Evolutionary conservation across 805 yeast species (phyloP).

Genomic region (Candida suzukii): DNA sequence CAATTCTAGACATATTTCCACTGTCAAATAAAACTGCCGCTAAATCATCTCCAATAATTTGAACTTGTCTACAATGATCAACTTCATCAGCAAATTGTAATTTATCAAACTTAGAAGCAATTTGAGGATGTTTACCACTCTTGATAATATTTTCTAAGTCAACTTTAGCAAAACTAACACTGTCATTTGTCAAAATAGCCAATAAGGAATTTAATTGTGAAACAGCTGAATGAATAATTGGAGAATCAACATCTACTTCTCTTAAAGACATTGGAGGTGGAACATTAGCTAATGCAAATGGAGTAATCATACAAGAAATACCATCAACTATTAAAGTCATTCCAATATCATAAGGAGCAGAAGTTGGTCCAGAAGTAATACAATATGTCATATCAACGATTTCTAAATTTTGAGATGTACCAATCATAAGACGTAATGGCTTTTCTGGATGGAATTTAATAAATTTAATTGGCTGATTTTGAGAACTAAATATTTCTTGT

Average conservation of each 20-base stretch:
- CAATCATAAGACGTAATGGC: conserved; percentile 67
- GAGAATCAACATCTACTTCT: conserved; percentile 47
- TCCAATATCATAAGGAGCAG: conserved; percentile 67
- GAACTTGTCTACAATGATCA: conserved; percentile 57
- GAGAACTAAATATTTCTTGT: conserved; percentile 50
- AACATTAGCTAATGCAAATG: conserved; percentile 74
- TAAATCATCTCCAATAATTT: conserved; percentile 42
- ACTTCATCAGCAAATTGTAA: conserved; percentile 28
- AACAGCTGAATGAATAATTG: conserved; percentile 60
- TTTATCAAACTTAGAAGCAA: conserved; percentile 25
- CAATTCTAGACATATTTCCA: conserved; percentile 40
- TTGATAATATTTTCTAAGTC: conserved; percentile 35
- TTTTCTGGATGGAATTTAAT: conserved; percentile 87
- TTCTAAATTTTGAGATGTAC: conserved; percentile 44
- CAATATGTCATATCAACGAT: conserved; percentile 63
- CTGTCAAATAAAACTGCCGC: conserved; percentile 59
- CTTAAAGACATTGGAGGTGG: conserved; percentile 92
- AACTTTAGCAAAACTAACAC: conserved; percentile 39
- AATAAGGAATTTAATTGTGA: conserved; percentile 49
- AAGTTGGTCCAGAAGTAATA: conserved; percentile 60
- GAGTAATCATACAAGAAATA: conserved; percentile 60
- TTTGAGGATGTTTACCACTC: conserved; percentile 39
- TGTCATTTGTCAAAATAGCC: conserved; percentile 49
- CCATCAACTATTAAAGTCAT: conserved; percentile 82
- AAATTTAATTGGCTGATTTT: conserved; percentile 29